These are phyloP conservation scores for Stromatinia cepivora DNA, from an alignment of 2,329 filamentous ascomycete genomes.

Conservation along the genomic window DNA sequence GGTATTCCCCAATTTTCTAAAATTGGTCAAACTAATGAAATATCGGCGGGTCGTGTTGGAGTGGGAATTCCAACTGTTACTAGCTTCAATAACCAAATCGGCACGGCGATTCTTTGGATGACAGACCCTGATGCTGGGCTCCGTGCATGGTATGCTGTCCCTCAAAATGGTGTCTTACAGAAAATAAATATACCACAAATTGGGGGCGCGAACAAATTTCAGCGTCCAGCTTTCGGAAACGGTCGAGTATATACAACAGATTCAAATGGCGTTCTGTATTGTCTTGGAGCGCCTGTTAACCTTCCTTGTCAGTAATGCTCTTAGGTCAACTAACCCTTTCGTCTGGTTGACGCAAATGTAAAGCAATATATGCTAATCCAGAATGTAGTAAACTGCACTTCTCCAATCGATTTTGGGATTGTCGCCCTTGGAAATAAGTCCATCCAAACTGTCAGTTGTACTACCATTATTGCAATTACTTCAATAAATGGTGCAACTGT, in stretches of 20 bases:
- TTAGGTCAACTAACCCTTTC: background rate
- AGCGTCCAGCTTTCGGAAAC: slow-evolving; percentile 45
- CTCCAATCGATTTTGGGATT: slow-evolving; percentile 42
- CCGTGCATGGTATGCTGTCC: slow-evolving; percentile 44
- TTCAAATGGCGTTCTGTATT: slow-evolving; percentile 35
- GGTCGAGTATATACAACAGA: slow-evolving; percentile 40
- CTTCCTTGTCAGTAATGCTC: slow-evolving; percentile 31
- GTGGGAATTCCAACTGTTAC: slow-evolving; percentile 44
- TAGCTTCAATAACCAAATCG: slow-evolving; percentile 39
- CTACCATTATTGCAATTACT: slow-evolving; percentile 41
- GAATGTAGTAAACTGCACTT: slow-evolving; percentile 40
- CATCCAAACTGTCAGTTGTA: slow-evolving; percentile 38
- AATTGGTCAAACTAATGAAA: slow-evolving; percentile 39
- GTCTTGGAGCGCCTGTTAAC: slow-evolving; percentile 43
- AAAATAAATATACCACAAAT: slow-evolving; percentile 41
- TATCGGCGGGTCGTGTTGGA: slow-evolving; percentile 41
- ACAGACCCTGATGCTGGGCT: slow-evolving; percentile 43
- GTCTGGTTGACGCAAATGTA: no score
- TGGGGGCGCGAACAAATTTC: slow-evolving; percentile 43
- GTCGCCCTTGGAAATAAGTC: slow-evolving; percentile 38
- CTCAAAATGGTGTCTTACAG: slow-evolving; percentile 41
- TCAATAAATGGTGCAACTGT: slow-evolving; percentile 39
- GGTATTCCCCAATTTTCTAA: slow-evolving; percentile 42
- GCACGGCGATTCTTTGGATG: slow-evolving; percentile 45
- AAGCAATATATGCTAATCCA: background rate